Evolutionary conservation across 345 rosid genomes (phyloP).

Genomic region (Excoecaria cochinchinensis): DNA sequence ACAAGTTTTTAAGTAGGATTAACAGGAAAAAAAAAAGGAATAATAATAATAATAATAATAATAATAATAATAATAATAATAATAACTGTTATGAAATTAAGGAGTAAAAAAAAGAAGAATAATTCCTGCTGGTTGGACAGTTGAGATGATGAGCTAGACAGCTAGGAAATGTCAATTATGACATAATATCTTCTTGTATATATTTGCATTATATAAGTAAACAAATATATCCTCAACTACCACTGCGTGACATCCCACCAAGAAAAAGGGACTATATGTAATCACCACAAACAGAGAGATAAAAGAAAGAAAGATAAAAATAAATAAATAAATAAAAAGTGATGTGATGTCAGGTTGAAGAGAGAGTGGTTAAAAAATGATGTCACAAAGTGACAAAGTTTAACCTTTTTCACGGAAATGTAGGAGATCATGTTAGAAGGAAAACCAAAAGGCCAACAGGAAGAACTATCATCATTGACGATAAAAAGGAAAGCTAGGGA

Average conservation of each 20-base stretch:
- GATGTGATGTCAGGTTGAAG: slow-evolving; percentile 22
- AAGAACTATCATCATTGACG: slow-evolving; percentile 41
- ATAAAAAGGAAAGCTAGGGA: slow-evolving; percentile 29
- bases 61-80: background rate
- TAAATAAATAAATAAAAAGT: background rate
- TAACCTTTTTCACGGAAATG: slow-evolving; percentile 57
- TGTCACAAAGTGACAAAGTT: slow-evolving; percentile 45
- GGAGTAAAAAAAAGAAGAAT: slow-evolving; percentile 7
- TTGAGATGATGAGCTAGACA: slow-evolving; percentile 20
- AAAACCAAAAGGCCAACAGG: slow-evolving; percentile 36
- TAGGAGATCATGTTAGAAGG: slow-evolving; percentile 40
- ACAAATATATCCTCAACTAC: slow-evolving; percentile 20
- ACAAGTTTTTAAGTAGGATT: background rate
- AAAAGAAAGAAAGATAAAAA: background rate
- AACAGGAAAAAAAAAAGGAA: background rate
- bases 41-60: no score
- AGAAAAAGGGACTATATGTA: background rate
- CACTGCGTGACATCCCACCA: slow-evolving; percentile 22
- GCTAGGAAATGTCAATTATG: slow-evolving; percentile 24
- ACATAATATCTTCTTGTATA: slow-evolving; percentile 14
- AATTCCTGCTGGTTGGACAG: slow-evolving; percentile 28
- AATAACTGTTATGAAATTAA: background rate
- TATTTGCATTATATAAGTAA: background rate
- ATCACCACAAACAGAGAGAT: background rate
- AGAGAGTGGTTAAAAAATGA: slow-evolving; percentile 40